phyloP scores from a whole-genome alignment of 495 filamentous ascomycete genomes.

The Hypoxylon subgilvum region DNA sequence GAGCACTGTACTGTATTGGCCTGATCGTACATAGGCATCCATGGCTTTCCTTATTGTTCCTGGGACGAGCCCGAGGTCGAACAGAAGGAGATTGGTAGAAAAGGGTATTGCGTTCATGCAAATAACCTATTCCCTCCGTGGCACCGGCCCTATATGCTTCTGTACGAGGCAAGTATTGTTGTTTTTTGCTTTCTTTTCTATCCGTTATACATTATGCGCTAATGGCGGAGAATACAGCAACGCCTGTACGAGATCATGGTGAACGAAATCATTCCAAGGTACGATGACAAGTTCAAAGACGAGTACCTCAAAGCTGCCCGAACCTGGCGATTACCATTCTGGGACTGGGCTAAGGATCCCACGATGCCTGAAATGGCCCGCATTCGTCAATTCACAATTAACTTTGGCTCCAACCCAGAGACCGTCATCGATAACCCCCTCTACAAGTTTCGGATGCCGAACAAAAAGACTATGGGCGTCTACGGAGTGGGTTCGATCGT shows the following conservation, averaged over 20 bases:
- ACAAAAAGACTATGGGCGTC: no score
- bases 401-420: no score
- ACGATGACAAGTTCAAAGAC: conserved; percentile 35
- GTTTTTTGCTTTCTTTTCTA: not conserved
- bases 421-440: no score
- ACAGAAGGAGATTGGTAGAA: conserved; percentile 41
- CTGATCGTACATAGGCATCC: conserved; percentile 46
- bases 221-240: conserved; percentile 29
- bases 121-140: conserved; percentile 51
- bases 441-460: no score
- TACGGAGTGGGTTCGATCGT: no score
- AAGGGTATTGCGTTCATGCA: conserved; percentile 41
- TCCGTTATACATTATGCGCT: not conserved
- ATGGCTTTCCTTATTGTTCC: conserved; percentile 50
- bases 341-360: conserved; percentile 60
- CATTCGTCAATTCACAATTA: not conserved
- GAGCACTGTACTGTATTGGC: not conserved
- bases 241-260: conserved; percentile 34
- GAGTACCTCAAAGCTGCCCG: conserved; percentile 51
- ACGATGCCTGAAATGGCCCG: conserved; percentile 45
- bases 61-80: conserved; percentile 47
- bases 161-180: conserved; percentile 48
- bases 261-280: conserved; percentile 35
- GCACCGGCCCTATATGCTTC: conserved; percentile 56
- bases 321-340: conserved; percentile 60